phyloP scores from a whole-genome alignment of 805 yeast species.

The Kodamaea lidongshanica region DNA sequence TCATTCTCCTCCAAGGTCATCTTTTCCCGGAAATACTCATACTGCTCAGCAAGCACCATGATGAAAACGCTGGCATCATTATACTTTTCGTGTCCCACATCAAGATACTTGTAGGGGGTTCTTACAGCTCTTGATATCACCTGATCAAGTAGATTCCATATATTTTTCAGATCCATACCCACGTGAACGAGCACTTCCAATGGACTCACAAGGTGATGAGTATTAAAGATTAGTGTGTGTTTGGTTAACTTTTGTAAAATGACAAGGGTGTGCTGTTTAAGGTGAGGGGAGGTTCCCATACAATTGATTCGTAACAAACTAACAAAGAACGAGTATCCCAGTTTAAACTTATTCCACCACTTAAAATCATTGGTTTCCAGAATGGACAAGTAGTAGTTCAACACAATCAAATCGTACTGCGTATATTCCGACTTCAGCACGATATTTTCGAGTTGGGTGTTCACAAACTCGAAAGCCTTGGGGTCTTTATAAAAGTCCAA shows the following conservation, averaged over 20 bases:
- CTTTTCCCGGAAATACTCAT: slow-evolving; percentile 43
- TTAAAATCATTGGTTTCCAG: slow-evolving; percentile 42
- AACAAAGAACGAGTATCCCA: slow-evolving; percentile 57
- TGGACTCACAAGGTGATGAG: no score
- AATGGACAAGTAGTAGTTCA: slow-evolving; percentile 49
- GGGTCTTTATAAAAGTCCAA: slow-evolving; percentile 38
- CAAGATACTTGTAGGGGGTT: slow-evolving; percentile 82
- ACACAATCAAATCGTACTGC: slow-evolving; percentile 51
- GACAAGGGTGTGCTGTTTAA: no score
- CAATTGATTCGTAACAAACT: no score
- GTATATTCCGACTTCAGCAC: slow-evolving; percentile 17
- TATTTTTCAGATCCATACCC: slow-evolving; percentile 12
- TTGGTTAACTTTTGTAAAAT: no score
- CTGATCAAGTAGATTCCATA: slow-evolving; percentile 72
- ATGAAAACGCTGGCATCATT: slow-evolving; percentile 28
- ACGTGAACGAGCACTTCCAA: no score
- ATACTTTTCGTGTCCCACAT: slow-evolving; percentile 33
- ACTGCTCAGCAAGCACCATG: slow-evolving; percentile 55
- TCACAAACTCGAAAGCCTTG: slow-evolving; percentile 9
- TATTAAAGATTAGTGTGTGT: no score
- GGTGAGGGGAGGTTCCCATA: no score
- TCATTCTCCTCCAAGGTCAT: slow-evolving; percentile 13
- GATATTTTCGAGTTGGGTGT: no score
- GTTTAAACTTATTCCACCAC: slow-evolving; percentile 67
- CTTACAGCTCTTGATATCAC: slow-evolving; percentile 61